Conservation (phyloP, 257 asterid species). For the Solanum peruvianum region DNA sequence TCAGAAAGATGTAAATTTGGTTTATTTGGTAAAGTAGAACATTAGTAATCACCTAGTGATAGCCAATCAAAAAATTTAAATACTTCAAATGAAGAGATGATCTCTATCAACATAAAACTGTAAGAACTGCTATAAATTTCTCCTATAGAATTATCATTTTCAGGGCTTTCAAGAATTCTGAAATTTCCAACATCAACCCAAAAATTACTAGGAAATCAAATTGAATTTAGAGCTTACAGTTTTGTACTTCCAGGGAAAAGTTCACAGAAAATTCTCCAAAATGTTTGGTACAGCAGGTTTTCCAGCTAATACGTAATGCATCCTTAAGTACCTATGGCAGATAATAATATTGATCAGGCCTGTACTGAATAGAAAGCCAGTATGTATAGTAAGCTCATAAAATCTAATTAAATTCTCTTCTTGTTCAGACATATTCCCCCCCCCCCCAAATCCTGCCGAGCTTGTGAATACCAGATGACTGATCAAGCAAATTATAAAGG, state of each 20-base stretch:
- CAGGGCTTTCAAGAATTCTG: neutral
- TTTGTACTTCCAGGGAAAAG: neutral
- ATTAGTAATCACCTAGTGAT: neutral
- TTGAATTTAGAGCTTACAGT: constrained; percentile 4
- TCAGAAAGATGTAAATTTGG: neutral
- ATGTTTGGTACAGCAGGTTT: neutral
- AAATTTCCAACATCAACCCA: neutral
- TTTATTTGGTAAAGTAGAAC: neutral
- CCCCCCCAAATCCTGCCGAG: neutral
- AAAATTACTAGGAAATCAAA: neutral
- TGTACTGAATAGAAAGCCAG: neutral
- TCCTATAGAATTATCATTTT: neutral
- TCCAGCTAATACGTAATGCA: neutral
- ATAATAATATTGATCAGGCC: neutral
- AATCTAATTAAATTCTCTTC: neutral
- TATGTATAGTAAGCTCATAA: neutral
- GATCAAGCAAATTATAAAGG: neutral
- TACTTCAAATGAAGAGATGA: neutral
- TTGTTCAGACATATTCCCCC: neutral
- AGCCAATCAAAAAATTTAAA: neutral
- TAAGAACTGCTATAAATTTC: neutral
- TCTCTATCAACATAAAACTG: neutral
- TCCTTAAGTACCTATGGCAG: constrained; percentile 13
- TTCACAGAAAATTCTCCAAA: neutral
- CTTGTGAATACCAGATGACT: neutral